Percentiles rank a stretch among this genome's conserved stretches.
These are phyloP conservation scores for Penicillium lagena DNA, from an alignment of 495 filamentous ascomycete genomes.

Conservation along the genomic window DNA sequence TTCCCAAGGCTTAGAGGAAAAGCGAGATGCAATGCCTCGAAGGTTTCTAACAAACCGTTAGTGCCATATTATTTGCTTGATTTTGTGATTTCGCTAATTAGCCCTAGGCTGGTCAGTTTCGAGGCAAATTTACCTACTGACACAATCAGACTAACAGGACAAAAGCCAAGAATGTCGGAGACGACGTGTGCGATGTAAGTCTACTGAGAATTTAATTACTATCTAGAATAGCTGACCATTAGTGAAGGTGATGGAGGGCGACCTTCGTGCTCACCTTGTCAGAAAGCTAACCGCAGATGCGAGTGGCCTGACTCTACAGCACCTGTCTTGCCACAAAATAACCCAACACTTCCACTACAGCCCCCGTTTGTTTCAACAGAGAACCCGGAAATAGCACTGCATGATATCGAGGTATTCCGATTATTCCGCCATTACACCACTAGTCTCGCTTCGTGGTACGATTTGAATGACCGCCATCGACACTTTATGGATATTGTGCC, in stretches of 20 bases:
- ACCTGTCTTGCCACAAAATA: background rate
- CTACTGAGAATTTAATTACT: too few relatives aligned
- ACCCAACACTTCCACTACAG: background rate
- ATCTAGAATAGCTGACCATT: background rate
- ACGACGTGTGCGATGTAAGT: constrained; percentile 28
- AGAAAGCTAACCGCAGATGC: constrained; percentile 15
- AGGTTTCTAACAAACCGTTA: constrained; percentile 3
- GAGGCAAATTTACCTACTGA: too few relatives aligned
- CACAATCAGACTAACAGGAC: background rate
- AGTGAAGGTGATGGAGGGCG: constrained; percentile 18
- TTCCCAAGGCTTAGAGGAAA: background rate
- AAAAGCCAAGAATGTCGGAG: constrained; percentile 23
- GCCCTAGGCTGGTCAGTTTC: too few relatives aligned
- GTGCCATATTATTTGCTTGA: background rate
- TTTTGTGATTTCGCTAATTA: too few relatives aligned
- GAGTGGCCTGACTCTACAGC: constrained; percentile 3
- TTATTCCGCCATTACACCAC: constrained; percentile 26
- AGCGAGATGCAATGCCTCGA: constrained; percentile 5
- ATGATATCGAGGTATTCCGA: constrained; percentile 11
- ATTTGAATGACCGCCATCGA: constrained; percentile 23
- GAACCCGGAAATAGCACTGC: constrained; percentile 12
- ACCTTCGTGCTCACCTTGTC: constrained; percentile 20
- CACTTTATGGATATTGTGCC: constrained; percentile 25
- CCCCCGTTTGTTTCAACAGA: constrained; percentile 8
- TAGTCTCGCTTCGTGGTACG: constrained; percentile 29